Conservation (phyloP, 2,329 filamentous ascomycete species). For the Venturia asperata region DNA sequence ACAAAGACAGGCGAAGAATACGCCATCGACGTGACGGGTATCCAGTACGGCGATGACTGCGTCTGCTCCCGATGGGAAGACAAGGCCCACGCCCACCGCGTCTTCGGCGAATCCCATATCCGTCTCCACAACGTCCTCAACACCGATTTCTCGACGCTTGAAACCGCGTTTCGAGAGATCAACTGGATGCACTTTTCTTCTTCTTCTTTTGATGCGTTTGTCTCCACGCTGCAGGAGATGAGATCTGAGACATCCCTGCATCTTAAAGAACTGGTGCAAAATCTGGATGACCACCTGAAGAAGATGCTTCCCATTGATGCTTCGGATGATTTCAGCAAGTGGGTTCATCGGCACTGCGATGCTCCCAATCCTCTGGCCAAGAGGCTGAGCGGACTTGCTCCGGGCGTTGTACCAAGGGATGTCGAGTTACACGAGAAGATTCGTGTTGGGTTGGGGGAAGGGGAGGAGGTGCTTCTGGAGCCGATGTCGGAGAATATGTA, state of each 20-base stretch:
- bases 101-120: not conserved
- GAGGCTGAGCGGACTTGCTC: not conserved
- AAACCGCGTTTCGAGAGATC: not conserved
- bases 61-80: not conserved
- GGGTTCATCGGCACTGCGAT: not conserved
- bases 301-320: not conserved
- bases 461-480: too few species aligned
- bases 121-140: not conserved
- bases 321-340: not conserved
- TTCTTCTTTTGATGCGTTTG: not conserved
- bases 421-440: not conserved
- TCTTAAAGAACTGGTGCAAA: not conserved
- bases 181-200: not conserved
- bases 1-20: not conserved
- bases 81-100: not conserved
- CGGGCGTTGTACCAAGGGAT: not conserved
- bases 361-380: not conserved
- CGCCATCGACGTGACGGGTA: constrained; percentile 1
- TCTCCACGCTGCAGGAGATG: not conserved
- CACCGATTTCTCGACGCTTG: not conserved
- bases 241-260: not conserved
- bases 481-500: not conserved
- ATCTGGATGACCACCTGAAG: not conserved
- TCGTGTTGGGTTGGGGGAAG: not conserved
- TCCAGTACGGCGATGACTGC: constrained; percentile 1